Evolutionary conservation across 2,329 filamentous ascomycete genomes (phyloP), one percentile per base, ranked within the genome.

Genomic region (Trichoderma sp.): DNA sequence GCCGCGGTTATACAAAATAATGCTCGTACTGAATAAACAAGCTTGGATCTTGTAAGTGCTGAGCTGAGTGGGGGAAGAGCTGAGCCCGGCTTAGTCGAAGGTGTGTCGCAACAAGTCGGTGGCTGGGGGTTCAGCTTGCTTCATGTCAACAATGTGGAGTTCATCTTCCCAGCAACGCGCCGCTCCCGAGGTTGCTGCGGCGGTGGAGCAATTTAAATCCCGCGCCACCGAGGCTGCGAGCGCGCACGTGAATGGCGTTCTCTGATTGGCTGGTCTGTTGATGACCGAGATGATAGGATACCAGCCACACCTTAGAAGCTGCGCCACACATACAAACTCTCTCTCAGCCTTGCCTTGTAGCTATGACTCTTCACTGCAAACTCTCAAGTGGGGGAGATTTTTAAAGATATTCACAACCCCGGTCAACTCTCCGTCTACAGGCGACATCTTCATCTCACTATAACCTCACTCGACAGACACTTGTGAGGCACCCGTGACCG

Each of bases 171-270:
- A 74, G 74, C 73, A 75, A 75, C 74, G 73, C 65, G 77, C 77
- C 77, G 68, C 60, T 73, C 71, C 77, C 73, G 74, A 75, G 78
- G 78, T 80, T 82, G 83, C 85, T 74, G 81, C 80, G 18, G 58
- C 39, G 58, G 36, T 70, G 71, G 71, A 72, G 71, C 53, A 69
- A 70, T 61, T 18, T 58, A 71, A 70, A 71, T 64, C 61, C 71
- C 71, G 71, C 66, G 65, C 71, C 71, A 70, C 66, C 58, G 67
- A 72, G 71, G 71, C 71, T 72, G 47, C 21, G 26, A 6, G 65
- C 71, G 32, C 8, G 65, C 71, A 72, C 71, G 71, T 72, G 71
- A 65, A 70, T 9, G 28, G 30, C 9, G 57, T 30, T 15, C 21
- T 28, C 5, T 51, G 67, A 62, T 63, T 69, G 36, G 69, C 32